Percentiles rank a stretch among this genome's conserved stretches.
phyloP scores from a whole-genome alignment of 75 land plant species.

The Adiantum capillusveneris region DNA sequence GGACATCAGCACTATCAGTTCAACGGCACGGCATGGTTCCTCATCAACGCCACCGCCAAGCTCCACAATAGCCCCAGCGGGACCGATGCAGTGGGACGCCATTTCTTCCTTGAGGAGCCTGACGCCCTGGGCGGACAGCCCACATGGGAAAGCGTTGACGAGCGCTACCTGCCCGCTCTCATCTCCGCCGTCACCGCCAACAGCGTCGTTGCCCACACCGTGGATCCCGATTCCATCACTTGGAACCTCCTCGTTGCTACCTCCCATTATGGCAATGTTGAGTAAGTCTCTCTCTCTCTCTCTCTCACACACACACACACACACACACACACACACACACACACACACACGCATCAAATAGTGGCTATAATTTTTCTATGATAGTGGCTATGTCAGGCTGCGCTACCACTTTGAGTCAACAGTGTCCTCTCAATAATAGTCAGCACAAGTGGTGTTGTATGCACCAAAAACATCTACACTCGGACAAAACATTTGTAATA shows the following conservation, averaged over 20 bases:
- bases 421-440: too few species aligned
- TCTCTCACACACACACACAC: too few species aligned
- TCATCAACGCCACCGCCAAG: conserved; percentile 2
- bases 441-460: too few species aligned
- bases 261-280: background rate
- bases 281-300: too few species aligned
- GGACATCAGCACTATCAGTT: conserved; percentile 5
- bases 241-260: conserved; percentile 1
- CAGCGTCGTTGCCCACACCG: background rate
- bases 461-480: too few species aligned
- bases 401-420: too few species aligned
- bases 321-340: too few species aligned
- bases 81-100: background rate
- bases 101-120: conserved; percentile 6
- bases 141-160: background rate
- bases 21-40: conserved; percentile 4
- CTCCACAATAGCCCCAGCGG: background rate
- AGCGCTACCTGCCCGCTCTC: background rate
- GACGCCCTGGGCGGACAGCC: conserved; percentile 2
- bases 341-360: too few species aligned
- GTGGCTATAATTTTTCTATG: too few species aligned
- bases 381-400: too few species aligned
- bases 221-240: background rate
- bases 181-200: conserved; percentile 3
- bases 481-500: too few species aligned